Evolutionary conservation across 1,139 yeast species (phyloP).

Genomic region (Torulaspora globosa): DNA sequence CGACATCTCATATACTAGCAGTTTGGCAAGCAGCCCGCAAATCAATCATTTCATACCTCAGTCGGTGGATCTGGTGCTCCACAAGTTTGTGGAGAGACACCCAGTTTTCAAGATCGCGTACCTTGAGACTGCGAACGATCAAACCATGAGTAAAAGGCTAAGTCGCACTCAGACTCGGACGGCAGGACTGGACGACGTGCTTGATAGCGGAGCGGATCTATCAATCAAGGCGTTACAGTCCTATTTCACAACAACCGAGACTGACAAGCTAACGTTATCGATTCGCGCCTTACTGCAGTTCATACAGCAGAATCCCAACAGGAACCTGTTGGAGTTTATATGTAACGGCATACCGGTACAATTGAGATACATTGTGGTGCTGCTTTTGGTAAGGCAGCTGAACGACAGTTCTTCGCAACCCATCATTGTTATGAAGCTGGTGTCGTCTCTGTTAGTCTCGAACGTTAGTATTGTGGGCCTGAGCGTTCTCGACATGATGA

Average conservation of each 20-base stretch:
- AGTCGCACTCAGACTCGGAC: conserved; percentile 33
- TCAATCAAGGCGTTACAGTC: conserved; percentile 45
- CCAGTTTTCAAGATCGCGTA: conserved; percentile 24
- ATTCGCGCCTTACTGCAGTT: conserved; percentile 44
- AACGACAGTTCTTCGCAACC: conserved; percentile 39
- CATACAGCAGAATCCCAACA: conserved; percentile 37
- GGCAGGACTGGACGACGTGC: conserved; percentile 24
- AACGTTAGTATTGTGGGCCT: conserved; percentile 83
- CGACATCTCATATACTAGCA: conserved; percentile 31
- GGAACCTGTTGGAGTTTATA: conserved; percentile 54
- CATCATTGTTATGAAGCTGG: conserved; percentile 47
- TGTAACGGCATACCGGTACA: conserved; percentile 87
- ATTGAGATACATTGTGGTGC: conserved; percentile 65
- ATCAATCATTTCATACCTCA: conserved; percentile 27
- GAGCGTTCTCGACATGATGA: conserved; percentile 77
- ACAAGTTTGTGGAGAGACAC: conserved; percentile 29
- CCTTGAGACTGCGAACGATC: conserved; percentile 17
- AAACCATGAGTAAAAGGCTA: conserved; percentile 25
- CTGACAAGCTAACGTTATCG: conserved; percentile 48
- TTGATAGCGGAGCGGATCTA: conserved; percentile 32
- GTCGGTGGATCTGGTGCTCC: conserved; percentile 27
- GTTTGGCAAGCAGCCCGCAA: conserved; percentile 32
- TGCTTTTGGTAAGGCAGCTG: conserved; percentile 40
- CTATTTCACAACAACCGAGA: conserved; percentile 49
- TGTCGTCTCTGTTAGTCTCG: conserved; percentile 69